phyloP scores from a whole-genome alignment of 1,284 basidiomycete genomes.

The Tylopilus sp. region DNA sequence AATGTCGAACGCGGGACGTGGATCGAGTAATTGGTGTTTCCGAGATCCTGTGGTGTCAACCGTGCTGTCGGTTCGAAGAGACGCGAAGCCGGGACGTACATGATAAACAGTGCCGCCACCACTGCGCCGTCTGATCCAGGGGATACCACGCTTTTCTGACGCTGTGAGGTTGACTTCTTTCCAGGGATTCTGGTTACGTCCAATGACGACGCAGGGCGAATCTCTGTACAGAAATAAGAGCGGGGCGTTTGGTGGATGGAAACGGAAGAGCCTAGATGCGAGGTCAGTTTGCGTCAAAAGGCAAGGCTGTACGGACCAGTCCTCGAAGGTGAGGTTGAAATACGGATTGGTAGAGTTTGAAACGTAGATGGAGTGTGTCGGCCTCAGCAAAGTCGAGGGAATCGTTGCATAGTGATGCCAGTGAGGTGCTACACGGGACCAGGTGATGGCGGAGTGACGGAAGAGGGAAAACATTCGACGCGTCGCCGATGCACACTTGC shows the following conservation, averaged over 20 bases:
- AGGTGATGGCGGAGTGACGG: constrained; percentile 14
- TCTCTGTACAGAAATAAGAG: constrained; percentile 93
- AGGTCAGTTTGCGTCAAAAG: constrained; percentile 6
- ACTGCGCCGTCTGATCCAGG: constrained; percentile 88
- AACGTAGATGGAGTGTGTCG: constrained; percentile 76
- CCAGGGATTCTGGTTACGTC: constrained; percentile 99
- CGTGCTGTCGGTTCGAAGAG: background rate
- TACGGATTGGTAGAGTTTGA: constrained; percentile 89
- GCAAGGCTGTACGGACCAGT: constrained; percentile 72
- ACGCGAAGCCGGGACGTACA: constrained; percentile 61
- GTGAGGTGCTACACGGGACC: constrained; percentile 1
- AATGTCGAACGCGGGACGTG: constrained; percentile 88
- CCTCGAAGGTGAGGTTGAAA: constrained; percentile 95
- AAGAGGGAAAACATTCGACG: constrained; percentile 34
- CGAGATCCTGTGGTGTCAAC: constrained; percentile 80
- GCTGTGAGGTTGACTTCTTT: constrained; percentile 88
- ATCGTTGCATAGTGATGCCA: constrained; percentile 13
- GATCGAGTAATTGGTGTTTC: constrained; percentile 98
- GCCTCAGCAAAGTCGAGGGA: constrained; percentile 36
- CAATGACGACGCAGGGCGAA: constrained; percentile 92
- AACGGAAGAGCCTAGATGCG: constrained; percentile 83
- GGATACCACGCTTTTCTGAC: constrained; percentile 66
- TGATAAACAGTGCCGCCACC: constrained; percentile 99
- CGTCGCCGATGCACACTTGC: background rate
- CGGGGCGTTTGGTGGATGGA: constrained; percentile 73